Conservation (phyloP, 345 rosid genomes). For the Citrus sp. region DNA sequence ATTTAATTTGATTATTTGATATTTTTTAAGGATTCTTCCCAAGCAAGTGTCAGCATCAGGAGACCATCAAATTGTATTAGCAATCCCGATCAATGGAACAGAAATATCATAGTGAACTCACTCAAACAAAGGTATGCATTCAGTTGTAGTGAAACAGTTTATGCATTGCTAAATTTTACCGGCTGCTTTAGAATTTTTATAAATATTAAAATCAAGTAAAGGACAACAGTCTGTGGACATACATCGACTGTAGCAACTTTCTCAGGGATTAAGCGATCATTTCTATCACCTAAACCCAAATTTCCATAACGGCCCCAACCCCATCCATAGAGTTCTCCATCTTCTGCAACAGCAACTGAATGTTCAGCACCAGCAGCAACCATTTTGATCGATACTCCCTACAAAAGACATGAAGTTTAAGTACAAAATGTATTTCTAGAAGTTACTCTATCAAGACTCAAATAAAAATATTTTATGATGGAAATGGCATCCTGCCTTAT, state of each 20-base stretch:
- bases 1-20: not conserved
- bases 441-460: not conserved
- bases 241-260: slow-evolving; percentile 60
- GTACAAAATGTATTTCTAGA: slow-evolving; percentile 11
- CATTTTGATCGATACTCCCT: slow-evolving; percentile 79
- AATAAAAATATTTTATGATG: not conserved
- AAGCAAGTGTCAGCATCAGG: not conserved
- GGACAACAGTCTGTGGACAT: slow-evolving; percentile 34
- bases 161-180: not conserved
- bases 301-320: slow-evolving; percentile 99
- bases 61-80: not conserved
- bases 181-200: slow-evolving; percentile 4
- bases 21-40: not conserved
- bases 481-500: not conserved
- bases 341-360: slow-evolving; percentile 89
- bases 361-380: slow-evolving; percentile 99
- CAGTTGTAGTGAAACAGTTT: not conserved
- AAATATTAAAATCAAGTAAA: slow-evolving; percentile 3
- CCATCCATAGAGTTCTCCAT: slow-evolving; percentile 97
- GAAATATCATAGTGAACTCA: not conserved
- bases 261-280: slow-evolving; percentile 85
- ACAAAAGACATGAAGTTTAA: slow-evolving; percentile 27
- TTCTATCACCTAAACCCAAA: slow-evolving; percentile 94
- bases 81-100: not conserved
- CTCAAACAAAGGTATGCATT: not conserved